Base-by-base conservation (phyloP, 306 rosid genomes). In the Amphicarpaea edgeworthii region DNA sequence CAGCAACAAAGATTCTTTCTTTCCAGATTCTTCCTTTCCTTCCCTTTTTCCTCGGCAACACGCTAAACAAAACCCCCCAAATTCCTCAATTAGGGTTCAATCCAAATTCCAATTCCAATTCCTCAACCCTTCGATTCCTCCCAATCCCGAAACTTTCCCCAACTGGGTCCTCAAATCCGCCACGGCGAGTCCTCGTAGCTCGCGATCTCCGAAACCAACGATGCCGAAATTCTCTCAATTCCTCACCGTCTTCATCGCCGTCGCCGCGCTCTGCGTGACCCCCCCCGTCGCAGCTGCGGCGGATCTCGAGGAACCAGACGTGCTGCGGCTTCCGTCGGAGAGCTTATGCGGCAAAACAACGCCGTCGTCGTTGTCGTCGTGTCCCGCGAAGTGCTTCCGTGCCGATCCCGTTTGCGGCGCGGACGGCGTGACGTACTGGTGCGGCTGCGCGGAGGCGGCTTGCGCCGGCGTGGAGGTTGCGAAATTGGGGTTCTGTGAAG, bases 381-480 rank as follows among this genome's bases (percentile, higher is more conserved):
- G 99, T 26, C 97, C 99, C 1, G 84, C 90, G 1, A 92, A 80
- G 43, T 95, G 99, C 85, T 95, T 95, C 41, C 81, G 90, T 5
- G 71, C 97, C 9, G 89, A 89, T 19, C 97, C 97, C 0, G 99
- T 92, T 1, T 95, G 99, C 73, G 97, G 97, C 8, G 91, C 64
- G 0, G 91, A 92, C 76, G 96, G 97, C 49, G 84, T 90, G 6
- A 92, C 96, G 9, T 95, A 95, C 75, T 95, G 97, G 99, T 92
- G 97, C 32, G 98, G 98, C 3, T 94, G 97, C 75, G 83, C 88
- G 1, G 98, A 92, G 24, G 97, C 97, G 0, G 87, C 87, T 1
- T 95, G 97, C 62, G 87, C 92, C 4, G 92, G 97, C 1, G 82
- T 71, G 2, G 80, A 84, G 30, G 99, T 92, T 3, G 90, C 86